Conservation (phyloP, 2,329 filamentous ascomycete genomes). For the Apiospora aurea region DNA sequence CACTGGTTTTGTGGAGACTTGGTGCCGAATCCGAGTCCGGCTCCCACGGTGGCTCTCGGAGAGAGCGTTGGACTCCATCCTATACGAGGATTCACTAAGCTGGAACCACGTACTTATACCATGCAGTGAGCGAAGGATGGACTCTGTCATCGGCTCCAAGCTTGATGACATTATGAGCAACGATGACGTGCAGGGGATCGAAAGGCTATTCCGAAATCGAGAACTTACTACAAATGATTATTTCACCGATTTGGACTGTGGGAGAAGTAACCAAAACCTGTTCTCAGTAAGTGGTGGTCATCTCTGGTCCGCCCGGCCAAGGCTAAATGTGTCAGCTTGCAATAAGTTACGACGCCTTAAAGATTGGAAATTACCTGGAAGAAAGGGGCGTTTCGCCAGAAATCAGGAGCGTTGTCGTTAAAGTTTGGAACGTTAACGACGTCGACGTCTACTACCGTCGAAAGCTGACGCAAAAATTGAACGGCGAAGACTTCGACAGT, state of each 20-base stretch:
- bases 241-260: no score
- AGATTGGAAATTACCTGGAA: not conserved
- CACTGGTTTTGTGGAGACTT: no score
- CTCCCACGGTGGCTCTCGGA: not conserved
- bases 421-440: not conserved
- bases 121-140: not conserved
- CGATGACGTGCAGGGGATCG: not conserved
- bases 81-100: not conserved
- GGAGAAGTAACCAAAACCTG: not conserved
- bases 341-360: not conserved
- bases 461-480: not conserved
- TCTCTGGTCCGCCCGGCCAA: no score
- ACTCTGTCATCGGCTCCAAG: rapidly evolving
- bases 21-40: not conserved
- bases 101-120: not conserved
- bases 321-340: not conserved
- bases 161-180: not conserved
- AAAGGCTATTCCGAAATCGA: not conserved
- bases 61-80: not conserved
- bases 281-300: not conserved
- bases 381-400: not conserved
- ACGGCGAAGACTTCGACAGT: not conserved
- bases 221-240: no score
- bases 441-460: not conserved
- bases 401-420: rapidly evolving